Conservation (phyloP, 2,329 filamentous ascomycete species). For the Remersonia thermophila region DNA sequence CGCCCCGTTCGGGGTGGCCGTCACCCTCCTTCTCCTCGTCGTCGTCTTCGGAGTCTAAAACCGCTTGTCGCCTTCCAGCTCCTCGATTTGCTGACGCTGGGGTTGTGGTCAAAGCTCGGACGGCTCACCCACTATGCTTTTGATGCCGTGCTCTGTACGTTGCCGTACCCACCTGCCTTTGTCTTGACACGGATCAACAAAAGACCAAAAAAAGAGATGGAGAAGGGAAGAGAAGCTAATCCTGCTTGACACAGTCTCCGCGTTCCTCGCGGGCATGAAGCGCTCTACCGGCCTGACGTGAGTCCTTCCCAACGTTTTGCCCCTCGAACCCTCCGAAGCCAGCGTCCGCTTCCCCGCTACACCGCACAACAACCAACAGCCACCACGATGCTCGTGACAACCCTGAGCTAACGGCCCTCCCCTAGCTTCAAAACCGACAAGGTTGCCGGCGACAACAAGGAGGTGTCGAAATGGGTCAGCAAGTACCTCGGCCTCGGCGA, state of each 20-base stretch:
- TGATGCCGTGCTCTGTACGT: constrained; percentile 81
- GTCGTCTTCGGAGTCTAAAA: constrained; percentile 27
- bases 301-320: too few relatives aligned
- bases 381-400: too few relatives aligned
- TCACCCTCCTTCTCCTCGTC: constrained; percentile 9
- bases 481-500: constrained; percentile 91
- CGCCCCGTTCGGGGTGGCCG: constrained; percentile 3
- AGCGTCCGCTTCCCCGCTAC: too few relatives aligned
- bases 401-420: too few relatives aligned
- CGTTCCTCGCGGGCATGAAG: constrained; percentile 93
- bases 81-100: constrained; percentile 57
- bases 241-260: constrained; percentile 55
- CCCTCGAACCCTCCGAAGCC: not conserved
- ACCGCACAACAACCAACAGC: too few relatives aligned
- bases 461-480: constrained; percentile 77
- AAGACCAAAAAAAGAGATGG: too few relatives aligned
- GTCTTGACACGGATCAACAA: not conserved
- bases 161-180: not conserved
- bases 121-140: constrained; percentile 89
- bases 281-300: constrained; percentile 97
- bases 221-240: too few relatives aligned
- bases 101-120: constrained; percentile 69
- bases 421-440: constrained; percentile 81
- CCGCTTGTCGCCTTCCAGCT: constrained; percentile 30
- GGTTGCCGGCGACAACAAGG: constrained; percentile 66